phyloP scores from a whole-genome alignment of 306 rosid genomes.

The Vigna hirtella region DNA sequence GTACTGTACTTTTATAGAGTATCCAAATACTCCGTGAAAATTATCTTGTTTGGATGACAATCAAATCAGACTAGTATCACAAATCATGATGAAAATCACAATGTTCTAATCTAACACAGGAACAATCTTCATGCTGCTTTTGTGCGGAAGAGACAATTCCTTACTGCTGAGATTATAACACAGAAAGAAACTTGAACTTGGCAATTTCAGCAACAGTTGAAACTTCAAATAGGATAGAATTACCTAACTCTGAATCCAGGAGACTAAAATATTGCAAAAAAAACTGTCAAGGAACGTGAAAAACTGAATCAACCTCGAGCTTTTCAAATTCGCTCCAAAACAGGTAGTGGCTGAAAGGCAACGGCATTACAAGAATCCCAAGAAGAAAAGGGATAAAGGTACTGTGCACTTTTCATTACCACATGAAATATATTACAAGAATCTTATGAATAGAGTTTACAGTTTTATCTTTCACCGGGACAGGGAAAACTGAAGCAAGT shows the following conservation, averaged over 20 bases:
- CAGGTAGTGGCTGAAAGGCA: conserved; percentile 40
- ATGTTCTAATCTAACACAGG: background rate
- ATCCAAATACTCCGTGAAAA: background rate
- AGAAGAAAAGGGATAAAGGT: conserved; percentile 30
- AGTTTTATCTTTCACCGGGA: conserved; percentile 35
- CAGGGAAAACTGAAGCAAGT: conserved; percentile 13
- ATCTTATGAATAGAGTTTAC: conserved; percentile 21
- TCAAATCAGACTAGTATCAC: background rate
- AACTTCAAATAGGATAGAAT: conserved; percentile 8
- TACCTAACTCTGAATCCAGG: conserved; percentile 17
- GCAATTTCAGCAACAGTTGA: conserved; percentile 8
- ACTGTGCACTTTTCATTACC: conserved; percentile 40
- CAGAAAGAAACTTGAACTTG: background rate
- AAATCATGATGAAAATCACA: background rate
- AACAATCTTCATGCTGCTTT: conserved; percentile 1
- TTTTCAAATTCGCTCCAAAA: conserved; percentile 29
- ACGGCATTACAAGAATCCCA: conserved; percentile 44
- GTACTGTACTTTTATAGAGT: background rate
- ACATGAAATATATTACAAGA: conserved; percentile 41
- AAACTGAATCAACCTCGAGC: conserved; percentile 5
- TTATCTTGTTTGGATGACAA: background rate
- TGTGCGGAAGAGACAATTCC: background rate
- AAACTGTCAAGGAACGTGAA: conserved; percentile 25
- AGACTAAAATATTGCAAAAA: background rate
- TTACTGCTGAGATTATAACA: background rate